A percentile compares a stretch with the other conserved stretches of the same genome.
These are phyloP conservation scores for Betula pendula DNA, from an alignment of 306 rosid genomes.

Conservation along the genomic window DNA sequence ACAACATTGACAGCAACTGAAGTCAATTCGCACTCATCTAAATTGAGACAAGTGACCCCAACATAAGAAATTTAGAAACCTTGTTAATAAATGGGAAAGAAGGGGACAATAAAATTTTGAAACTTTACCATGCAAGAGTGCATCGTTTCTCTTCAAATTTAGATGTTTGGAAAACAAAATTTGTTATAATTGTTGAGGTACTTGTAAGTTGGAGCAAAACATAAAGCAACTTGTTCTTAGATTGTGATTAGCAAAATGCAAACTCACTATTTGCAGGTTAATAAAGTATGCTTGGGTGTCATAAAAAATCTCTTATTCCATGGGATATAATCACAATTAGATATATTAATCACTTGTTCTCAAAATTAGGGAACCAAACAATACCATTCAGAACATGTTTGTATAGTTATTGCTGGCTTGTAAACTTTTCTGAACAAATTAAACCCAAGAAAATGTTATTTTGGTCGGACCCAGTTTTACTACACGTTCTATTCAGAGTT, in stretches of 20 bases:
- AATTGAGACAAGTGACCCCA: neutral
- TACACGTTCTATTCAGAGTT: neutral
- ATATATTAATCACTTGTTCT: too few species aligned
- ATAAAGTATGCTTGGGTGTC: too few species aligned
- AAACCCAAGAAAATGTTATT: slow-evolving; percentile 4
- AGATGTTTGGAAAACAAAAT: slow-evolving; percentile 61
- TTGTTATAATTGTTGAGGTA: slow-evolving; percentile 73
- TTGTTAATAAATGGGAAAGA: neutral
- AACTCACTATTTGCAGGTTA: too few species aligned
- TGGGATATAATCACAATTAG: too few species aligned
- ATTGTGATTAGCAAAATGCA: too few species aligned
- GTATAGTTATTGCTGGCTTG: neutral
- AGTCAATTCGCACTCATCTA: slow-evolving; percentile 7
- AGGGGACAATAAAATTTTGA: neutral
- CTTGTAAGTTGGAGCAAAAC: slow-evolving; percentile 91
- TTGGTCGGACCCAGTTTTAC: slow-evolving; percentile 5
- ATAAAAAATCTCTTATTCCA: too few species aligned
- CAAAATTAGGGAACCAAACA: neutral
- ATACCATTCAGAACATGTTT: neutral
- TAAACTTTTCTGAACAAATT: neutral
- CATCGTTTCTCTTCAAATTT: slow-evolving; percentile 70
- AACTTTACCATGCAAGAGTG: slow-evolving; percentile 89
- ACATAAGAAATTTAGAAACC: too few species aligned
- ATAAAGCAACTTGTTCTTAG: too few species aligned
- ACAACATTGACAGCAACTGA: neutral